Base-by-base conservation (phyloP, 805 yeast species). In the Candida ascalaphidarum region DNA sequence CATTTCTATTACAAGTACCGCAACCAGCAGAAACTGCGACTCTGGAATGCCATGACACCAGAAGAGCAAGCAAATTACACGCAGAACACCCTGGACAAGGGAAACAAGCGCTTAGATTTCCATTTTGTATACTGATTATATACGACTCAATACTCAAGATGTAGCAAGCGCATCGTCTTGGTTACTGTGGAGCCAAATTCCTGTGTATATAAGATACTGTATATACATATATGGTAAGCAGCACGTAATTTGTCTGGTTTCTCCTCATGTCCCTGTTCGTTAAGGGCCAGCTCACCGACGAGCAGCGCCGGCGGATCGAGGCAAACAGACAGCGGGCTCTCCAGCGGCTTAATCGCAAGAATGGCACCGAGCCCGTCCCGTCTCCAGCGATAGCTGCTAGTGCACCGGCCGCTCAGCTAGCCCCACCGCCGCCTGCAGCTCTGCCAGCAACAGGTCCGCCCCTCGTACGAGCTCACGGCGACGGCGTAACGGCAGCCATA, bases 51-150 rank as follows among this genome's bases (percentile, higher is more conserved):
- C 1, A 37, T 75, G 66, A 47, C 71, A 1, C 41, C 33, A 3
- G 75, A 71, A 20, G 75, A 79, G 45, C 62, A 62, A 37, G 61
- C 52, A 3, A 48, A 60, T 1, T 80, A 80, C 46, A 40, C 61
- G 14, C 32, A 29, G 10, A 56, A 44, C 10, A 64, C 80, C 2
- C 55, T 40, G 0, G 81, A 77, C 39, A 53, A 47, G 18, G 85
- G 85, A 5, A 71, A 70, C 39, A 65, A 65, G 42, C 55, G 86
- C 15, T 53, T 80, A 23, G 81, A 80, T 30, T 59, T 58, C 35
- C 37, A 53, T 17, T 59, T 59, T 31, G 53, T 39, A 23, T 55
- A 57, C 29, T 57, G 18, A 17, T 17, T n/a, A n/a, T n/a, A n/a
- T n/a, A n/a, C n/a, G n/a, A n/a, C n/a, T n/a, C n/a, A n/a, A n/a